These are phyloP conservation scores for Fusarium sororula DNA, from an alignment of 2,329 filamentous ascomycete species.

Conservation along the genomic window DNA sequence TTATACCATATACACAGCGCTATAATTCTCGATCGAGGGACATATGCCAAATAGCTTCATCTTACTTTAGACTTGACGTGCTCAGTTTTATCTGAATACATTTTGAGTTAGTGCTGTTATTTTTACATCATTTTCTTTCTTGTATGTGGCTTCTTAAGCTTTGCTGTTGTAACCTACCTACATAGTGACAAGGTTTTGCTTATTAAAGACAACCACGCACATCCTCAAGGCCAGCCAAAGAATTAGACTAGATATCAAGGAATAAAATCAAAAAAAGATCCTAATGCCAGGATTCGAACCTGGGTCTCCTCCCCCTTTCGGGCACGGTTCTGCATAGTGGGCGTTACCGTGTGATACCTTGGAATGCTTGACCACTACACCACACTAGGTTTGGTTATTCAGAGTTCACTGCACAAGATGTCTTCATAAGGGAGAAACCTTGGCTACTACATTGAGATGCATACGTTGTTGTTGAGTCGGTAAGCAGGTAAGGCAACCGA, in stretches of 20 bases:
- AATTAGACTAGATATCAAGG: not conserved
- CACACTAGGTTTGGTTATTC: not conserved
- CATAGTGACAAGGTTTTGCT: not conserved
- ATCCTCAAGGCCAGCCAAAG: not conserved
- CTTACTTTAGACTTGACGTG: not conserved
- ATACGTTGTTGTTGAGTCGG: not conserved
- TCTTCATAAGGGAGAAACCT: not conserved
- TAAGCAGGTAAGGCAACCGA: not conserved
- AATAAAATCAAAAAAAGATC: not conserved
- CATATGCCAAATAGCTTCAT: not conserved
- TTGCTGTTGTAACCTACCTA: not conserved
- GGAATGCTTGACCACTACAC: not conserved
- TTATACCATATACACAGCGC: not conserved
- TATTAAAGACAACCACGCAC: not conserved
- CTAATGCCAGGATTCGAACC: not conserved
- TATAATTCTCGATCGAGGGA: not conserved
- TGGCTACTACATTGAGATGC: not conserved
- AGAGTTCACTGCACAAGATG: not conserved
- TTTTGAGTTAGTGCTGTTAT: not conserved
- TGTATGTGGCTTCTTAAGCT: not conserved
- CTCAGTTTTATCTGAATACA: too few relatives aligned
- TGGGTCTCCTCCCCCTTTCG: not conserved
- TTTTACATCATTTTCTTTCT: too few relatives aligned
- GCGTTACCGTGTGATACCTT: not conserved
- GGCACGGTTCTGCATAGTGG: not conserved